phyloP scores from a whole-genome alignment of 2,329 filamentous ascomycete species.

The Aspergillus ochraceoroseus region DNA sequence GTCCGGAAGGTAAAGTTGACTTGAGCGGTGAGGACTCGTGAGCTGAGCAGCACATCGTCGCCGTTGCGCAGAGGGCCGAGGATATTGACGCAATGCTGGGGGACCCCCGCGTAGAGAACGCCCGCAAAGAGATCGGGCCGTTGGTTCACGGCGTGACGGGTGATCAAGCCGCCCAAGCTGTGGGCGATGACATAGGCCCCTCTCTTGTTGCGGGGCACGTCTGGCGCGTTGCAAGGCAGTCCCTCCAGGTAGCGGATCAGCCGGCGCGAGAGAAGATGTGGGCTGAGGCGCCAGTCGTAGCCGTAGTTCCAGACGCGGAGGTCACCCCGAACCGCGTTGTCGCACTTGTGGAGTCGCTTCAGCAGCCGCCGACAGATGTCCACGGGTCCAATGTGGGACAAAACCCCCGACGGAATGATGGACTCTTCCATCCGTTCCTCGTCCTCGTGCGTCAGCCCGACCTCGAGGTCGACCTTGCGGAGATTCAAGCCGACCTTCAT shows the following conservation, averaged over 20 bases:
- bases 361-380: constrained; percentile 81
- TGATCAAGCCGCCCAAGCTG: constrained; percentile 79
- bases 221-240: constrained; percentile 67
- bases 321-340: constrained; percentile 66
- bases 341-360: constrained; percentile 67
- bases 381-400: constrained; percentile 86
- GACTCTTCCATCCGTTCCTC: constrained; percentile 76
- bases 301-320: constrained; percentile 84
- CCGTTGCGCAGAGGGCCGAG: constrained; percentile 83
- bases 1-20: constrained; percentile 91
- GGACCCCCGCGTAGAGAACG: constrained; percentile 78
- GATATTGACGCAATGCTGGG: constrained; percentile 84
- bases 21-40: constrained; percentile 81
- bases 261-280: constrained; percentile 65
- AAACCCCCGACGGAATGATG: constrained; percentile 81
- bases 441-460: constrained; percentile 74
- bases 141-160: constrained; percentile 79
- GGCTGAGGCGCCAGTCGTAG: constrained; percentile 90
- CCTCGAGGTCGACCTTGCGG: constrained; percentile 83
- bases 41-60: constrained; percentile 86
- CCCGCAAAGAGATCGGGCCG: constrained; percentile 80
- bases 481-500: constrained; percentile 90
- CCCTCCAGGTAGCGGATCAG: constrained; percentile 68
- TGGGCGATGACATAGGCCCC: constrained; percentile 82
- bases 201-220: constrained; percentile 48